Conservation (phyloP, 2,329 filamentous ascomycete species). For the Apiospora arundinis region DNA sequence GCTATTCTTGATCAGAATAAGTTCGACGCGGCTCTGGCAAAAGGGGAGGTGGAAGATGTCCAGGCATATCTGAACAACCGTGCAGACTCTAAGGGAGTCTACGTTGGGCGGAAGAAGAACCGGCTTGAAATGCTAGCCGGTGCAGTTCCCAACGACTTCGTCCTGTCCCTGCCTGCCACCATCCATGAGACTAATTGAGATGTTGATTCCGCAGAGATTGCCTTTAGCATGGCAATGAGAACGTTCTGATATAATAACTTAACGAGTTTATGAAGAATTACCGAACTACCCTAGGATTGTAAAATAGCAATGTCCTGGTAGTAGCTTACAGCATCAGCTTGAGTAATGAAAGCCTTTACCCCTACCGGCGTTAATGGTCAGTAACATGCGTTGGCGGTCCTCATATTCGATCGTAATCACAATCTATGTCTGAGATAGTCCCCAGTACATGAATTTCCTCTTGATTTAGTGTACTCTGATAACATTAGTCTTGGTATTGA, state of each 20-base stretch:
- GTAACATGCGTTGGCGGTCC: not conserved
- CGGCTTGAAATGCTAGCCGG: slow-evolving; percentile 30
- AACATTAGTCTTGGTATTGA: not conserved
- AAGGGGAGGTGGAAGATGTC: slow-evolving; percentile 50
- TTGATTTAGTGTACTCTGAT: not conserved
- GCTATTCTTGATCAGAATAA: slow-evolving; percentile 52
- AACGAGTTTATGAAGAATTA: not conserved
- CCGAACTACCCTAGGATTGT: not conserved
- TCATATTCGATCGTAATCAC: not conserved
- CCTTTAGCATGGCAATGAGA: not conserved
- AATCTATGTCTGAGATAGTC: not conserved
- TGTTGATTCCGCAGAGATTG: not conserved
- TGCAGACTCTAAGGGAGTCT: slow-evolving; percentile 51
- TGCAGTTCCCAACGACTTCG: slow-evolving; percentile 28
- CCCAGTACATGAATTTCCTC: too few relatives aligned
- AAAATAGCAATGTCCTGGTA: not conserved
- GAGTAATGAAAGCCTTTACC: not conserved
- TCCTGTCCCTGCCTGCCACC: slow-evolving; percentile 25
- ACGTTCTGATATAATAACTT: not conserved
- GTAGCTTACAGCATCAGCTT: not conserved
- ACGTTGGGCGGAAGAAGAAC: slow-evolving; percentile 42
- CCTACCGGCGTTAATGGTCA: not conserved
- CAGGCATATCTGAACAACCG: slow-evolving; percentile 60
- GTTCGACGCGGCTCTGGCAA: slow-evolving; percentile 45
- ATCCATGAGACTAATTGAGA: slow-evolving; percentile 18